Percentiles rank a stretch among this genome's conserved stretches.
Evolutionary conservation across 495 filamentous ascomycete species (phyloP).

Genomic region (Penicillium herquei): DNA sequence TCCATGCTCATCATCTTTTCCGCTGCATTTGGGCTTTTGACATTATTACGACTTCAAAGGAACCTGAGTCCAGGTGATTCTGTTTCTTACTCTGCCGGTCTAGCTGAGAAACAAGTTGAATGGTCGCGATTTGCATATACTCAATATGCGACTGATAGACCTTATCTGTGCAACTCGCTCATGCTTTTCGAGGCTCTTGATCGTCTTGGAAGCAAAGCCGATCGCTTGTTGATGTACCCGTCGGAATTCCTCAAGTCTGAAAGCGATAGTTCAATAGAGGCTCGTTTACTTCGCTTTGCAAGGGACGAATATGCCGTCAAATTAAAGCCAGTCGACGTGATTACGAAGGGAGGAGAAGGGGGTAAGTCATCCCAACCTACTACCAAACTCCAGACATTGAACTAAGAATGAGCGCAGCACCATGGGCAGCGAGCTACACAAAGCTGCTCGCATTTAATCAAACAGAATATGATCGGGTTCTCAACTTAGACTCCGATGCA

Average conservation of each 20-base stretch:
- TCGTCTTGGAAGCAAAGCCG: conserved; percentile 53
- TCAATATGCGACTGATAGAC: conserved; percentile 59
- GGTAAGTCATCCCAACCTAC: conserved; percentile 33
- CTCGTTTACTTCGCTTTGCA: conserved; percentile 52
- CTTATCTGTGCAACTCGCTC: conserved; percentile 65
- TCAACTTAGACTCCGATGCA: conserved; percentile 60
- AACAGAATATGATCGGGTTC: conserved; percentile 58
- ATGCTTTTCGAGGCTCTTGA: conserved; percentile 62
- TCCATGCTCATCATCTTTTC: no score
- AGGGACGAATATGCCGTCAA: conserved; percentile 56
- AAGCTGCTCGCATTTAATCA: conserved; percentile 66
- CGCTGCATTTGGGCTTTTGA: background rate
- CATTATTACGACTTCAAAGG: background rate
- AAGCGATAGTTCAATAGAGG: conserved; percentile 33
- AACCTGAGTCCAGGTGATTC: background rate
- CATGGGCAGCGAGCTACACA: conserved; percentile 56
- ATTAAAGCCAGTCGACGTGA: conserved; percentile 51
- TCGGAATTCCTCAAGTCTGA: conserved; percentile 29
- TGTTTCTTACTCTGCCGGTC: background rate
- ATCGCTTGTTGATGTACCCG: conserved; percentile 61
- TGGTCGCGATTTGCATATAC: conserved; percentile 60
- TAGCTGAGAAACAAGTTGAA: conserved; percentile 17
- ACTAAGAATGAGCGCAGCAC: conserved; percentile 25
- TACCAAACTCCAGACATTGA: background rate
- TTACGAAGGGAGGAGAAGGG: conserved; percentile 28